A percentile compares a stretch with the other conserved stretches of the same genome.
These are phyloP conservation scores for Pseudomonodictys pantanalensis DNA, from an alignment of 495 filamentous ascomycete genomes.

Conservation along the genomic window DNA sequence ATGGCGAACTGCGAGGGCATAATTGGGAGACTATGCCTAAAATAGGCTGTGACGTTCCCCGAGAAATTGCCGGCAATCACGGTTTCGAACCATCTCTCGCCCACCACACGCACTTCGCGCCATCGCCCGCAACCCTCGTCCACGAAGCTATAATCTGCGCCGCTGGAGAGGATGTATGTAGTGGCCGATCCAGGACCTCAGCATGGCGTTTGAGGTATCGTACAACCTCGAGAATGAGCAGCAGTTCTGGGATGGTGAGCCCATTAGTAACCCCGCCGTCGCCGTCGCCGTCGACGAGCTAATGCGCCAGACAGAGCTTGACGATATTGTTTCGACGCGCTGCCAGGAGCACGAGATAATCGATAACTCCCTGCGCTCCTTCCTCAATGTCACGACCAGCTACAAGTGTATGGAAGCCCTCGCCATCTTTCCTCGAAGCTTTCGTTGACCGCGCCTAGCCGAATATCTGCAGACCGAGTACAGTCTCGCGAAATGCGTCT, in stretches of 20 bases:
- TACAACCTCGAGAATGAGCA: conserved; percentile 76
- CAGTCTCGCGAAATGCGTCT: conserved; percentile 79
- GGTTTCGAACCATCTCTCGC: too few species aligned
- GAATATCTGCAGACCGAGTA: conserved; percentile 80
- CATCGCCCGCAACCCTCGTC: too few species aligned
- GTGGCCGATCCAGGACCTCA: conserved; percentile 25
- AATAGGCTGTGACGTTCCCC: too few species aligned
- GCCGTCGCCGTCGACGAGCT: conserved; percentile 13
- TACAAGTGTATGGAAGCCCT: conserved; percentile 63
- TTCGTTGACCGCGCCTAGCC: conserved; percentile 47
- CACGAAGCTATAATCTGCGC: background rate
- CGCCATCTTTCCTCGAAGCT: background rate
- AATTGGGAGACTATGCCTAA: too few species aligned
- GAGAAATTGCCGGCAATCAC: too few species aligned
- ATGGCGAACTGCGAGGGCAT: too few species aligned
- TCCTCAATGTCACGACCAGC: conserved; percentile 72
- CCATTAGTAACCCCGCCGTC: conserved; percentile 10
- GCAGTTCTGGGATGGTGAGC: conserved; percentile 89
- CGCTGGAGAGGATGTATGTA: conserved; percentile 32
- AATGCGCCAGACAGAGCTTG: conserved; percentile 60
- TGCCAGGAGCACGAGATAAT: conserved; percentile 76
- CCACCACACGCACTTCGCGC: too few species aligned
- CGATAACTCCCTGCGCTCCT: conserved; percentile 81
- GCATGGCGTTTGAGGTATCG: conserved; percentile 63
- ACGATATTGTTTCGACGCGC: conserved; percentile 68